A percentile compares a stretch with the other conserved stretches of the same genome.
Evolutionary conservation across 306 rosid species (phyloP).

Genomic region (Castanopsis chinensis): DNA sequence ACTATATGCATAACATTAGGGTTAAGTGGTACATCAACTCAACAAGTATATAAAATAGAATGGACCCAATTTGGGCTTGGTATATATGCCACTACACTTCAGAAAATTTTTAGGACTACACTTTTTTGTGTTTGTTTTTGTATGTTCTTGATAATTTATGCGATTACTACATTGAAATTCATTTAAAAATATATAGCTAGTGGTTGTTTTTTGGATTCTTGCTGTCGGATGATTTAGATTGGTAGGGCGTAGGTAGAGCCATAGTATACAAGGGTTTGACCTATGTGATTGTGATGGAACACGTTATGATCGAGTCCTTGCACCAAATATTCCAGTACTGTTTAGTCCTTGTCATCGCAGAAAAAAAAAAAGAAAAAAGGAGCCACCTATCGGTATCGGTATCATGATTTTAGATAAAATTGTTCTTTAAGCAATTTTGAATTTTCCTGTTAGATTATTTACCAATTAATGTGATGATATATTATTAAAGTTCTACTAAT

Average conservation of each 20-base stretch:
- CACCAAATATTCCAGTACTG: neutral
- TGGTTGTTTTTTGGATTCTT: neutral
- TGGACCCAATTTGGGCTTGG: conserved; percentile 21
- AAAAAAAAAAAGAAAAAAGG: neutral
- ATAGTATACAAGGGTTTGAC: conserved; percentile 77
- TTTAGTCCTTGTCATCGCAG: neutral
- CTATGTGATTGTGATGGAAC: conserved; percentile 74
- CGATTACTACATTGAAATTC: conserved; percentile 27
- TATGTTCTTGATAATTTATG: neutral
- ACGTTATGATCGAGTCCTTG: conserved; percentile 27
- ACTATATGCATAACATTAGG: too few species aligned
- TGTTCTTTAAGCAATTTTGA: neutral
- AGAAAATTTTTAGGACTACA: too few species aligned
- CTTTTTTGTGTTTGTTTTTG: too few species aligned
- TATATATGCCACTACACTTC: conserved; percentile 31
- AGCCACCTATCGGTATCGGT: too few species aligned
- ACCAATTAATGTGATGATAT: neutral
- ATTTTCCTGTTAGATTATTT: neutral
- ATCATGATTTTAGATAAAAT: neutral
- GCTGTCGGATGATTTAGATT: conserved; percentile 45
- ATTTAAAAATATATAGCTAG: neutral
- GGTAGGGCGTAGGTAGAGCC: conserved; percentile 91
- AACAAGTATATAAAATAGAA: too few species aligned
- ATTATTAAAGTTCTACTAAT: too few species aligned
- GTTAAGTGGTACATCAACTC: too few species aligned